Evolutionary conservation across 495 filamentous ascomycete species (phyloP), one percentile per base, ranked within the genome.

Genomic region (Oleoguttula mirabilis): DNA sequence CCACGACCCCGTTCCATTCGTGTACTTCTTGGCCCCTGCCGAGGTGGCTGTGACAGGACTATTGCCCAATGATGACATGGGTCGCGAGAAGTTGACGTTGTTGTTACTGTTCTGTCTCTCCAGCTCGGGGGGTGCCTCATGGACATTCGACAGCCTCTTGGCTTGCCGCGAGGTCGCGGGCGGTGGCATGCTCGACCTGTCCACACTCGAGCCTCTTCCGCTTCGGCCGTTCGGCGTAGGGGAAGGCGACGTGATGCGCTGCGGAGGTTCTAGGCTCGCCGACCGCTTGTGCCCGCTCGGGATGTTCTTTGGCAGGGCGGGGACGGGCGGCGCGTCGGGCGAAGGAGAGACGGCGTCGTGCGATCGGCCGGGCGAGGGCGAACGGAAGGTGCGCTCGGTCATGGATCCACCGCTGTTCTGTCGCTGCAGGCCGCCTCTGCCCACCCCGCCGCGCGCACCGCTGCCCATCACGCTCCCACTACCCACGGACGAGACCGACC

Each of bases 361-460:
- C 38, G 67, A 55, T 36, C 71, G 61, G 61, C 63, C 66, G 47
- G 84, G 67, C 45, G 85, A 73, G 41, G 77, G 60, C 49, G 80
- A 67, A 44, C 87, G 74, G 60, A 94, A 94, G 1, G 84, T 84
- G 28, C 87, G 72, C 48, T 85, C 80, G 30, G 72, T 78, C 86
- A 94, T 93, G 21, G 84, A 93, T 11, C 77, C 73, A 32, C 69
- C 73, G 59, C 87, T 94, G 21, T 63, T 72, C 21, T 69, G 66
- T 33, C 87, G 68, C 41, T 73, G 70, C 25, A 88, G 65, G 8
- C 60, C 62, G 39, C 58, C 52, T 39, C 59, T 61, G 57, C 60
- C 59, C 32, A 60, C 60, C 7, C 59, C 55, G 32, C 64, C 62
- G 36, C 60, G 41, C 10, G 63, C 61, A 23, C 42, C 15, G 36